Evolutionary conservation across 257 asterid genomes (phyloP), one percentile per base, ranked within the genome.

Genomic region (Scutellaria baicalensis): DNA sequence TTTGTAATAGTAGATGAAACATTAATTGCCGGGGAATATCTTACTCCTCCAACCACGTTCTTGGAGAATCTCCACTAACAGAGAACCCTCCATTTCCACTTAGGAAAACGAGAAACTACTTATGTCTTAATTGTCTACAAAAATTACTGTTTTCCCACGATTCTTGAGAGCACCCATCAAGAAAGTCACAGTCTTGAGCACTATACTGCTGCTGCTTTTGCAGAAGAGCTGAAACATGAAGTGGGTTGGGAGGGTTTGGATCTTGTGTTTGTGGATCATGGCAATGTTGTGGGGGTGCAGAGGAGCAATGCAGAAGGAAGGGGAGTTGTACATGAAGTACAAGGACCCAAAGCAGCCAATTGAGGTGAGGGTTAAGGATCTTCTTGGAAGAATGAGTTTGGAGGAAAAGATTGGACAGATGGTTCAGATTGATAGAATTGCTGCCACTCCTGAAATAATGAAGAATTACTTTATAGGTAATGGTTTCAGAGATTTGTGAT

Each of bases 391-490:
- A 66, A 92, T 92, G 97, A 85, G 73, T 56, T 73, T 92, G 36
- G 87, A 83, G 75, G 96, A 89, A 51, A 92, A 89, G 79, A 84
- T 92, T 78, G 97, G 96, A 6, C 97, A 92, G 81, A 92, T 92
- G 97, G 83, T 84, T 78, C 97, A 92, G 89, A 87, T 92, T 82
- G 97, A 92, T 49, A 83, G 95, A 50, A 63, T 70, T 64, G 82
- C 79, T 64, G 97, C 95, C 35, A 80, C 91, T 11, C 79, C 88
- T 66, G 82, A 78, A 62, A 73, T 89, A 67, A 75, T 92, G 92
- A 89, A 75, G 76, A 66, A 84, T 7, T 78, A 79, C 81, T 80
- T 54, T 62, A 87, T 91, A 79, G 96, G 96, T 91, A 89, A 69
- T 40, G 12, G 20, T 64, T 52, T 48, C 20, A 23, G 6, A 50